Conservation (phyloP, 768 basidiomycete species). For the Roridomyces roridus region DNA sequence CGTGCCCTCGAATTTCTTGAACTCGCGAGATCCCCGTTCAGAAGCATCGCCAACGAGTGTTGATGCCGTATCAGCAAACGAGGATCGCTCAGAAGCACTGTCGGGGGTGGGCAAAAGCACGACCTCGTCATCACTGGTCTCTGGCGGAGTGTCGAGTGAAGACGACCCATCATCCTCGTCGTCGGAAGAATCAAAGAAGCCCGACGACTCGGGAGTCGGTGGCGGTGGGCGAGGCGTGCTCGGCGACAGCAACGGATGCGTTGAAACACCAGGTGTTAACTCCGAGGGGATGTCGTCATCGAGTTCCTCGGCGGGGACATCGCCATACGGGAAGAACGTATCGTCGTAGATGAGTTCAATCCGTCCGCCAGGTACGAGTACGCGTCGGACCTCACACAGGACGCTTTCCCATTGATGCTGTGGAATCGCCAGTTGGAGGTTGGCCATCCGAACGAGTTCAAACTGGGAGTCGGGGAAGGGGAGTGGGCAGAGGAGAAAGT, state of each 20-base stretch:
- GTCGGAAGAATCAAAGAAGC: conserved; percentile 22
- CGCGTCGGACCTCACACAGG: conserved; percentile 64
- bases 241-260: neutral
- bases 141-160: neutral
- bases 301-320: conserved; percentile 28
- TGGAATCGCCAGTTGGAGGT: conserved; percentile 68
- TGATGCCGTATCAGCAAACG: conserved; percentile 21
- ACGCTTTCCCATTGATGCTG: conserved; percentile 63
- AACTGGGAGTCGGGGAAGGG: conserved; percentile 71
- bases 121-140: conserved; percentile 8
- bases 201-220: conserved; percentile 18
- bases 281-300: neutral
- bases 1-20: neutral
- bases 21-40: conserved; percentile 22
- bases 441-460: conserved; percentile 77
- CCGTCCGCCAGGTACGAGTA: conserved; percentile 64
- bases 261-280: no score
- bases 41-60: conserved; percentile 21
- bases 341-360: conserved; percentile 81
- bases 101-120: conserved; percentile 3
- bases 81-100: conserved; percentile 16
- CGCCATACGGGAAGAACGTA: conserved; percentile 65
- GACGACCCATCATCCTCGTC: conserved; percentile 14
- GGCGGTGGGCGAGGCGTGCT: conserved; percentile 20
- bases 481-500: conserved; percentile 64